Conservation (phyloP, 2,329 filamentous ascomycete genomes). For the Paraconiothyrium brasiliense region DNA sequence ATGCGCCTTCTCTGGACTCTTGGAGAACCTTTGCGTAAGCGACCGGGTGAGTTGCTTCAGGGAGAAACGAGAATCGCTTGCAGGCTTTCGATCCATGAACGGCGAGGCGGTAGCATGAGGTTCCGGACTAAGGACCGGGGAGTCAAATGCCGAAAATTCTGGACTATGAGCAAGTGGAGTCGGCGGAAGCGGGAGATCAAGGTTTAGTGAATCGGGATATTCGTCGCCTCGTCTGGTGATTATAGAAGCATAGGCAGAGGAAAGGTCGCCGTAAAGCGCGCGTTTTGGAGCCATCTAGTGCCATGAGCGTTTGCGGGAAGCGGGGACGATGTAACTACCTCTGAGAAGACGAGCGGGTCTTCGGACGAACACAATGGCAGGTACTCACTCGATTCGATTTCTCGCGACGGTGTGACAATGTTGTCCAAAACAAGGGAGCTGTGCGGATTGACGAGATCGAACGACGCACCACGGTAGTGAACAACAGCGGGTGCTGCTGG, state of each 20-base stretch:
- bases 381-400: slow-evolving; percentile 46
- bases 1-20: slow-evolving; percentile 21
- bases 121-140: slow-evolving; percentile 38
- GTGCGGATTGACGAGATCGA: slow-evolving; percentile 52
- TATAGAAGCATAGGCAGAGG: slow-evolving; percentile 39
- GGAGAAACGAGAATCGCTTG: slow-evolving; percentile 41
- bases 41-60: slow-evolving; percentile 42
- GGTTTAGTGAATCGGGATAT: slow-evolving; percentile 19
- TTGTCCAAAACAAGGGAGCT: slow-evolving; percentile 47
- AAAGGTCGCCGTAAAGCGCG: slow-evolving; percentile 41
- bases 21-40: slow-evolving; percentile 38
- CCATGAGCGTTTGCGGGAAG: slow-evolving; percentile 17
- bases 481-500: slow-evolving; percentile 50
- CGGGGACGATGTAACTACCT: slow-evolving; percentile 26
- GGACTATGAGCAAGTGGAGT: slow-evolving; percentile 38
- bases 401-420: slow-evolving; percentile 48
- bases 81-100: slow-evolving; percentile 25
- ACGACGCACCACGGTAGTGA: slow-evolving; percentile 52
- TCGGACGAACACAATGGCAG: slow-evolving; percentile 36
- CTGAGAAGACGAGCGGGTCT: slow-evolving; percentile 30
- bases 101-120: slow-evolving; percentile 33
- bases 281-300: slow-evolving; percentile 45
- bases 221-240: slow-evolving; percentile 35
- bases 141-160: slow-evolving; percentile 38
- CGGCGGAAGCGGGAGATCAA: slow-evolving; percentile 36